These are phyloP conservation scores for Kwoniella sp. DNA, from an alignment of 768 basidiomycete genomes.

Conservation along the genomic window DNA sequence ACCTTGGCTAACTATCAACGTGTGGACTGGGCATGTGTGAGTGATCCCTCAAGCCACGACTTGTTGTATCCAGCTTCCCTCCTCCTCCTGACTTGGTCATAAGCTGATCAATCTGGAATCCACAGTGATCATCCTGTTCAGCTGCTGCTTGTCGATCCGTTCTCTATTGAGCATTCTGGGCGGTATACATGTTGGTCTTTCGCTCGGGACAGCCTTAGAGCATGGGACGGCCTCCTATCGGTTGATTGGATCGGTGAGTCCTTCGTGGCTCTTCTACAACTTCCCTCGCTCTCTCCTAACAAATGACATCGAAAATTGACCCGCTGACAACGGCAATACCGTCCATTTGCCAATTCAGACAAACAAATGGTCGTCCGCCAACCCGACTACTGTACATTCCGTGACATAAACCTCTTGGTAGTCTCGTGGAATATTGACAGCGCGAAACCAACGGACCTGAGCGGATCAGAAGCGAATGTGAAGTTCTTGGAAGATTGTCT, in stretches of 20 bases:
- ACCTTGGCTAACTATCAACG: constrained; percentile 86
- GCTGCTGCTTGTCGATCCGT: constrained; percentile 70
- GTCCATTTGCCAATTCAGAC: constrained; percentile 60
- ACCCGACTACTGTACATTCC: constrained; percentile 74
- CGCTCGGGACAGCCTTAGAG: constrained; percentile 70
- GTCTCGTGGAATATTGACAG: constrained; percentile 94
- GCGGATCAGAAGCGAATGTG: constrained; percentile 69
- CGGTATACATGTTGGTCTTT: constrained; percentile 73
- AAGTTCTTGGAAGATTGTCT: constrained; percentile 80
- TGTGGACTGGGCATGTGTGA: constrained; percentile 77
- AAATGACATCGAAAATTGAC: too few species aligned
- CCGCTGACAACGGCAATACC: too few species aligned
- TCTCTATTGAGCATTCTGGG: constrained; percentile 64
- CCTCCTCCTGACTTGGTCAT: too few species aligned
- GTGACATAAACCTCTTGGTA: constrained; percentile 73
- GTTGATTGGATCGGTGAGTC: constrained; percentile 82
- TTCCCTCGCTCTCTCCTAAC: not conserved
- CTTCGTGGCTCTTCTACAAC: not conserved
- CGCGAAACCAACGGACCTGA: constrained; percentile 74
- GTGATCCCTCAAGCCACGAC: constrained; percentile 22
- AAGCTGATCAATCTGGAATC: not conserved
- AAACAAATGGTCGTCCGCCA: constrained; percentile 75
- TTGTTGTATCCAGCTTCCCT: not conserved
- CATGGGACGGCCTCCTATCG: constrained; percentile 89
- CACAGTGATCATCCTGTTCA: constrained; percentile 63